Evolutionary conservation across 192 early-diverging fungal species (phyloP), one percentile per base, ranked within the genome.

Genomic region (Backusella psychrophila): DNA sequence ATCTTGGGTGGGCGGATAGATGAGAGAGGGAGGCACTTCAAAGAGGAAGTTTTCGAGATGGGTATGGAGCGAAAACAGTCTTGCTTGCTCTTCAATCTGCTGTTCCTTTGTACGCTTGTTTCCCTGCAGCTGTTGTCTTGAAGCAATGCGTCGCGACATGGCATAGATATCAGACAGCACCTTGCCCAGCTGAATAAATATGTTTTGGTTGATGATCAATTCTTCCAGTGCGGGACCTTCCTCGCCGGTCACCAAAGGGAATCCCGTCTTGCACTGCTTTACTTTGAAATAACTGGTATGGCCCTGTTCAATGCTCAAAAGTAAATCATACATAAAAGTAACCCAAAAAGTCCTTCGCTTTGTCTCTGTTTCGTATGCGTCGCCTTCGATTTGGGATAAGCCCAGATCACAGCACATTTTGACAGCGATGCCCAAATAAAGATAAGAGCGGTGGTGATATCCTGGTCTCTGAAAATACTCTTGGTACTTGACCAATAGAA

Each of bases 401-500:
- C 73, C 72, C 1, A 83, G 72, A 49, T 73, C 82, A 46, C 70
- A 41, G 19, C 52, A 53, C 82, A 83, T 83, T 17, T 69, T 69
- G 17, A 63, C 35, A 23, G 75, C 82, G 44, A 79, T 74, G 19
- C 75, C 68, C 29, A 88, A 79, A 56, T 82, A 87, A 78, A 86
- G 80, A 66, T 81, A 82, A 8, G 87, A 81, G 39, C 87, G 83
- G 41, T 85, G 85, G 34, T 87, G 86, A 66, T 82, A 88, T 1
- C 88, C 87, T 12, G 83, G 56, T 29, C 81, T 69, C 42, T 74
- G 79, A 52, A 81, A 83, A 1, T 82, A 80, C 67, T 90, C 87
- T 35, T 87, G 87, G 68, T 86, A 90, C 79, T 87, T 88, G 34
- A 85, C 78, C 23, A 90, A 46, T 66, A 90, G 73, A 14, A 90